Evolutionary conservation across 495 filamentous ascomycete species (phyloP).

Genomic region (Aspergillus haitiensis): DNA sequence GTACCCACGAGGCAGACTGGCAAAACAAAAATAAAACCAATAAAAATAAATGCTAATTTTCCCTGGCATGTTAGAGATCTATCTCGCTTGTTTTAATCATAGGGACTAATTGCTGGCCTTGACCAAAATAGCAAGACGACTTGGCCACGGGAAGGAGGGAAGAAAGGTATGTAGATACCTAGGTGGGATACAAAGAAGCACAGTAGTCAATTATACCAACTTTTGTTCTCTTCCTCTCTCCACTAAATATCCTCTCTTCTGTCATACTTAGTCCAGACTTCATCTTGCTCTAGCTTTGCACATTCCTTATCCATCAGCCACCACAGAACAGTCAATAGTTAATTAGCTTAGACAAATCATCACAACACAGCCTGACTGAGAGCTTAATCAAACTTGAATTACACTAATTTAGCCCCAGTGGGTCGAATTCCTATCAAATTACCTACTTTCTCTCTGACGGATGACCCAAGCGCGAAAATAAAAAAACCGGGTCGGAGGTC

Average conservation of each 20-base stretch:
- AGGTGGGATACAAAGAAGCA: not conserved
- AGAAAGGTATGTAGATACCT: not conserved
- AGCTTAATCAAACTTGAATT: not conserved
- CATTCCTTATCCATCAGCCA: no score
- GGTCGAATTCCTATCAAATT: not conserved
- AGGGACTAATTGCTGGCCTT: not conserved
- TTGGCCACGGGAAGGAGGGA: not conserved
- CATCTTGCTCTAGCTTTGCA: not conserved
- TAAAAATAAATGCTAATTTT: no score
- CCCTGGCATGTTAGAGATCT: no score
- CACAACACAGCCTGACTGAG: not conserved
- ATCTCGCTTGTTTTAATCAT: not conserved
- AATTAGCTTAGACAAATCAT: not conserved
- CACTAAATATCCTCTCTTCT: no score
- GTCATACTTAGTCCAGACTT: no score
- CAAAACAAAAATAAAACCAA: not conserved
- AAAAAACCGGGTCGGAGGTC: not conserved
- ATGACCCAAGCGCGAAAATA: not conserved
- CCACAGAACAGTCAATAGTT: no score
- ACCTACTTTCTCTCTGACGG: not conserved
- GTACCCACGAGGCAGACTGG: not conserved
- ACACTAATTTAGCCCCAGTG: not conserved
- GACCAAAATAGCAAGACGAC: not conserved
- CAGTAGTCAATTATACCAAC: no score
- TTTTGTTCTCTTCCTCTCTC: no score